These are phyloP conservation scores for Penicillium pancosmium DNA, from an alignment of 495 filamentous ascomycete species.

Conservation along the genomic window DNA sequence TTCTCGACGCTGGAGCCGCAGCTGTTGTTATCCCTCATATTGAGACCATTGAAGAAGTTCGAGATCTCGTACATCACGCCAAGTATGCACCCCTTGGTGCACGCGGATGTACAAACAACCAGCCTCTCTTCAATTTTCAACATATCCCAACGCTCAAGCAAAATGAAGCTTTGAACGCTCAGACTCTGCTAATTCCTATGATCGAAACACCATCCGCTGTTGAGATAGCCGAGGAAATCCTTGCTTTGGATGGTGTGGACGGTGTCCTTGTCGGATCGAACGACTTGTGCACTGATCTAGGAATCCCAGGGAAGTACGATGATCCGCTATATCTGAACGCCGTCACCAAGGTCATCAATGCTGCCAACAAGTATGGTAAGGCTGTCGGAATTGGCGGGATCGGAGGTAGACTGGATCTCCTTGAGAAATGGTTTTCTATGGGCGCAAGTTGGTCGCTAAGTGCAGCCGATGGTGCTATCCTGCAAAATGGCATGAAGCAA, in stretches of 20 bases:
- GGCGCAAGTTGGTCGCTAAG: slow-evolving; percentile 37
- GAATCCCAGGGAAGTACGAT: slow-evolving; percentile 35
- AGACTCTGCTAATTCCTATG: slow-evolving; percentile 38
- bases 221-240: slow-evolving; percentile 31
- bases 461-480: slow-evolving; percentile 27
- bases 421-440: slow-evolving; percentile 36
- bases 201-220: slow-evolving; percentile 36
- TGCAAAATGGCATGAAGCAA: slow-evolving; percentile 34
- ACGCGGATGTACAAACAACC: slow-evolving; percentile 28
- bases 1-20: slow-evolving; percentile 34
- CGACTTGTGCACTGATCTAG: slow-evolving; percentile 32
- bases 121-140: slow-evolving; percentile 27
- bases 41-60: slow-evolving; percentile 31
- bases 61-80: slow-evolving; percentile 29
- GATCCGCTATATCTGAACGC: slow-evolving; percentile 20
- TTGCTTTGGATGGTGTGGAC: slow-evolving; percentile 33
- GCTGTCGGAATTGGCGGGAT: slow-evolving; percentile 35
- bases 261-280: slow-evolving; percentile 36
- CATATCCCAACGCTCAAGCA: slow-evolving; percentile 27
- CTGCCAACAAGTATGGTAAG: slow-evolving; percentile 29
- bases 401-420: slow-evolving; percentile 27
- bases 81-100: slow-evolving; percentile 33
- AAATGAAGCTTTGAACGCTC: slow-evolving; percentile 27
- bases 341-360: slow-evolving; percentile 28
- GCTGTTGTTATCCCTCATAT: slow-evolving; percentile 37